Conservation (phyloP, 2,329 filamentous ascomycete species). For the Graphilbum ipis-grandicollis region DNA sequence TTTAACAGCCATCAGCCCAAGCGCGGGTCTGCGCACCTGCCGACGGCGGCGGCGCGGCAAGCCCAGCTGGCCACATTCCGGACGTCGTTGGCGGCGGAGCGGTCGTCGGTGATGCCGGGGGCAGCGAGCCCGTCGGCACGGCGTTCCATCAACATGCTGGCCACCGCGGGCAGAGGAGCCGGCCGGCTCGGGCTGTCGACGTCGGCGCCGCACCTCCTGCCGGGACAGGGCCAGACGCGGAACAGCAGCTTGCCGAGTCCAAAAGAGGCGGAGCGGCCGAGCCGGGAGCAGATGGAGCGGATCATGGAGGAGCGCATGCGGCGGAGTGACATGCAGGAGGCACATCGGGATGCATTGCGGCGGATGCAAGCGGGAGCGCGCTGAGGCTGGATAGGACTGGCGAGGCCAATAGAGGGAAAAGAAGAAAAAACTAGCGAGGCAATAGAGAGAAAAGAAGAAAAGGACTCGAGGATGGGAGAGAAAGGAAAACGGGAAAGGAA, state of each 20-base stretch:
- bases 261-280: conserved; percentile 38
- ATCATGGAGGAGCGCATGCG: conserved; percentile 62
- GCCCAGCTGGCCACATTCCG: conserved; percentile 50
- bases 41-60: conserved; percentile 29
- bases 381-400: neutral
- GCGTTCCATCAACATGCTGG: too few relatives aligned
- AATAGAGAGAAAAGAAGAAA: too few relatives aligned
- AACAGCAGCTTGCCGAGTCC: conserved; percentile 40
- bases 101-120: conserved; percentile 20
- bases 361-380: conserved; percentile 44
- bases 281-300: conserved; percentile 40
- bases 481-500: too few relatives aligned
- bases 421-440: too few relatives aligned
- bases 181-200: too few relatives aligned
- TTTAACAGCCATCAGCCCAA: conserved; percentile 40
- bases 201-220: neutral
- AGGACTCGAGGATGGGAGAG: too few relatives aligned
- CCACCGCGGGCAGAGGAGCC: too few relatives aligned
- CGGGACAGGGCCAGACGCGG: conserved; percentile 21
- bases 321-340: conserved; percentile 53
- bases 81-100: conserved; percentile 43
- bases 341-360: conserved; percentile 64
- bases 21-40: conserved; percentile 22
- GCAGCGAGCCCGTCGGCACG: too few relatives aligned
- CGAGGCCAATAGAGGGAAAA: neutral